phyloP scores from a whole-genome alignment of 352 stramenopile genomes.

The Hyaloperonospora brassicae region DNA sequence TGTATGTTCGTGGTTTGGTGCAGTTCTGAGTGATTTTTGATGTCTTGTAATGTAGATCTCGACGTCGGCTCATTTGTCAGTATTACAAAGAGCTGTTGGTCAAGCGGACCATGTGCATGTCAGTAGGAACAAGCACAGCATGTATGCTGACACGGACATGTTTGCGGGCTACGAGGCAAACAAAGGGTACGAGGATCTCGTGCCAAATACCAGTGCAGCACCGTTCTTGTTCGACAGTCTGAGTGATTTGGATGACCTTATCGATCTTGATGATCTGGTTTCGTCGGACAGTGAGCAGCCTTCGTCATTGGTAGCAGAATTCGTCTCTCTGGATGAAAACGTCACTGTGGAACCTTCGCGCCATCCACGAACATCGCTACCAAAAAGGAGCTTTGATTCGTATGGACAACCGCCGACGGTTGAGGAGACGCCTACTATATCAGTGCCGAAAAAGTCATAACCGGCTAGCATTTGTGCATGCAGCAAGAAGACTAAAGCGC shows the following conservation, averaged over 20 bases:
- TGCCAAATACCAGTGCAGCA: slow-evolving; percentile 23
- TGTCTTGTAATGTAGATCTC: too few species aligned
- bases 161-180: slow-evolving; percentile 12
- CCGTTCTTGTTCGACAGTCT: slow-evolving; percentile 37
- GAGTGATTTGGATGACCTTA: slow-evolving; percentile 51
- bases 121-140: slow-evolving; percentile 5
- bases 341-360: slow-evolving; percentile 18
- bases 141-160: slow-evolving; percentile 1
- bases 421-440: slow-evolving; percentile 2
- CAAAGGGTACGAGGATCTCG: slow-evolving; percentile 12
- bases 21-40: too few species aligned
- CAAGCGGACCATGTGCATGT: slow-evolving; percentile 15
- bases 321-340: slow-evolving; percentile 22
- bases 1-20: too few species aligned
- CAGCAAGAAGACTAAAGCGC: slow-evolving; percentile 26
- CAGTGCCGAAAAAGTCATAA: slow-evolving; percentile 7
- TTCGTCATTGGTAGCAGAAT: slow-evolving; percentile 22
- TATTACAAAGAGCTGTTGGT: slow-evolving; percentile 5
- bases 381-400: slow-evolving; percentile 11
- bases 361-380: slow-evolving; percentile 7
- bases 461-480: slow-evolving; percentile 9
- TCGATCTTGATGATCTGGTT: slow-evolving; percentile 48
- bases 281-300: slow-evolving; percentile 34
- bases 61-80: slow-evolving; percentile 8
- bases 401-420: slow-evolving; percentile 4